These are phyloP conservation scores for Phytophthora sp. DNA, from an alignment of 352 stramenopile species.

Conservation along the genomic window DNA sequence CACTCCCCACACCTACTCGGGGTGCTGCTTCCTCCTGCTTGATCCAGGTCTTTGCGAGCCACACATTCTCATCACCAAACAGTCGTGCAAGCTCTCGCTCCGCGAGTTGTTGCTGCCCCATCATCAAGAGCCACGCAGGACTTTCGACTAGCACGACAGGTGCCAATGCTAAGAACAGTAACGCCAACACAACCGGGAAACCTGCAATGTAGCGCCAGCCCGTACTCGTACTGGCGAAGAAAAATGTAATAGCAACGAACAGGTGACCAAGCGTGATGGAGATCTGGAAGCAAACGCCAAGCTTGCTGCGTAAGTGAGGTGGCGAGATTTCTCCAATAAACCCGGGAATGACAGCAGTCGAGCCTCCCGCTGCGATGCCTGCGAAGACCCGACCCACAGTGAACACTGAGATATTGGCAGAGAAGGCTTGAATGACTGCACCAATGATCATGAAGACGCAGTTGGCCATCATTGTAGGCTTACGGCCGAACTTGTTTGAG, in stretches of 20 bases:
- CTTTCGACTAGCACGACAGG: conserved; percentile 57
- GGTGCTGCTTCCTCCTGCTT: conserved; percentile 32
- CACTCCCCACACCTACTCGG: conserved; percentile 22
- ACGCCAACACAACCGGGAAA: conserved; percentile 45
- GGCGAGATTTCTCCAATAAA: conserved; percentile 62
- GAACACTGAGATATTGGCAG: conserved; percentile 39
- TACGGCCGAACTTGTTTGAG: conserved; percentile 50
- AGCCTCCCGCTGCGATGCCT: conserved; percentile 49
- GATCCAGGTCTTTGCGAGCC: conserved; percentile 42
- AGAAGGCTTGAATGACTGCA: conserved; percentile 32
- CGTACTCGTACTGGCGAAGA: conserved; percentile 47
- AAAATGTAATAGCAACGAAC: conserved; percentile 52
- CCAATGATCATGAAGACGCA: conserved; percentile 55
- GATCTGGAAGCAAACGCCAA: conserved; percentile 54
- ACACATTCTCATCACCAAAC: conserved; percentile 41
- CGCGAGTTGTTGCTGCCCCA: conserved; percentile 26
- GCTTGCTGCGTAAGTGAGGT: conserved; percentile 40
- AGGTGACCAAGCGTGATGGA: conserved; percentile 52
- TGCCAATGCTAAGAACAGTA: conserved; percentile 40
- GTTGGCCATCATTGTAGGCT: conserved; percentile 39
- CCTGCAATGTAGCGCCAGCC: conserved; percentile 64
- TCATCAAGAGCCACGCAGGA: conserved; percentile 49
- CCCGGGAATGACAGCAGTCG: conserved; percentile 39
- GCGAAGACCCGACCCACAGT: conserved; percentile 49
- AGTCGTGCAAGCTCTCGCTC: conserved; percentile 33